These are phyloP conservation scores for Corrigiola litoralis DNA, from an alignment of 179 eudicot species.

Conservation along the genomic window DNA sequence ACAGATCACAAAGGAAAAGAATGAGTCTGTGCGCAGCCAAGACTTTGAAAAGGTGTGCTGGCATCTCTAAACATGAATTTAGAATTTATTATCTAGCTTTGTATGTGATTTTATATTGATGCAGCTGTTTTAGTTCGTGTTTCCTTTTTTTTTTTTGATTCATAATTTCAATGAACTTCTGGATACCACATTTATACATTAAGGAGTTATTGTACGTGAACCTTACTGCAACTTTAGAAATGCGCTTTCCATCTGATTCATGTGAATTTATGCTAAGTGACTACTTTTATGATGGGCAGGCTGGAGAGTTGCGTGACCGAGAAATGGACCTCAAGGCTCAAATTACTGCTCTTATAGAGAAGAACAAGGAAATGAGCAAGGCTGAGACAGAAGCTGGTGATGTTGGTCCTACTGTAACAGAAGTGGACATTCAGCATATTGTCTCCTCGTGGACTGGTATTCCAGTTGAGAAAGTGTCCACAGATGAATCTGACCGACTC, in stretches of 20 bases:
- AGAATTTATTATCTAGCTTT: not conserved
- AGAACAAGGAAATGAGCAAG: constrained; percentile 69
- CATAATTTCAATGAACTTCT: not conserved
- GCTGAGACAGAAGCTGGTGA: constrained; percentile 62
- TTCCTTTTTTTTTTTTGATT: not conserved
- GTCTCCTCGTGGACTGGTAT: constrained; percentile 98
- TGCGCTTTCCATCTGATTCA: not conserved
- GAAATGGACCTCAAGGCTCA: constrained; percentile 75
- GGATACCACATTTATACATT: not conserved
- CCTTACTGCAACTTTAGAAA: not conserved
- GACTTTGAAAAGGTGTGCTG: constrained; percentile 78
- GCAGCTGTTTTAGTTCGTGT: not conserved
- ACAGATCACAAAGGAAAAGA: constrained; percentile 74
- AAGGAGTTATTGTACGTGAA: not conserved
- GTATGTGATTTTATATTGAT: not conserved
- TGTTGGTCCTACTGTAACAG: constrained; percentile 64
- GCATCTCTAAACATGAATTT: not conserved
- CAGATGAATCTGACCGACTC: constrained; percentile 80
- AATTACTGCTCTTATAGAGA: constrained; percentile 53
- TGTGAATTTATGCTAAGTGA: not conserved
- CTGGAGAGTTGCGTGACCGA: constrained; percentile 67
- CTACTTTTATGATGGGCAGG: constrained; percentile 36
- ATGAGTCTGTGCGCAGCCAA: constrained; percentile 68
- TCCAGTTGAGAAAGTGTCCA: constrained; percentile 79
- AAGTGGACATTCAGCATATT: constrained; percentile 73